Conservation (phyloP, 371 early-diverging fungal species). For the Catenaria anguillulae region DNA sequence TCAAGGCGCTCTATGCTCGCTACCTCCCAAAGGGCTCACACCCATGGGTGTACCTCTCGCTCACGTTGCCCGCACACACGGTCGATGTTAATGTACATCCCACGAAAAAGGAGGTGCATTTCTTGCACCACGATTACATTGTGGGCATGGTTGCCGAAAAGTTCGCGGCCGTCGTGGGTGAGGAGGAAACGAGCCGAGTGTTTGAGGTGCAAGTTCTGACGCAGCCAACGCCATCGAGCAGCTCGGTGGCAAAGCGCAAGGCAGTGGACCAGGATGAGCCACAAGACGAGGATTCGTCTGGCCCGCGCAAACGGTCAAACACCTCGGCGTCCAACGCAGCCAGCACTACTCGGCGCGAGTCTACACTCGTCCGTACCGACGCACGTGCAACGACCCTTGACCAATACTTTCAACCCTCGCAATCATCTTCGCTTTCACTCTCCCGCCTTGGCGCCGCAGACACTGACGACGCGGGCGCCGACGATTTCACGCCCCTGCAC, state of each 20-base stretch:
- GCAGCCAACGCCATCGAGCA: no score
- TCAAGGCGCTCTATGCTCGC: slow-evolving; percentile 60
- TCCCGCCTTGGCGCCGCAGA: no score
- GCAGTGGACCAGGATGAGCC: no score
- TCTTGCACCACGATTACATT: slow-evolving; percentile 76
- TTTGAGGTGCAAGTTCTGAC: no score
- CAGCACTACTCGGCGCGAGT: slow-evolving; percentile 5
- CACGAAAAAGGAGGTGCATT: slow-evolving; percentile 79
- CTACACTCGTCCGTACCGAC: not conserved
- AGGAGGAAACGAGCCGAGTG: no score
- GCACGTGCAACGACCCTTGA: not conserved
- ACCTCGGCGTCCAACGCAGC: no score
- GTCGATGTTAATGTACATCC: slow-evolving; percentile 99
- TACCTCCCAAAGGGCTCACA: slow-evolving; percentile 71
- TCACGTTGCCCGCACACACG: slow-evolving; percentile 60
- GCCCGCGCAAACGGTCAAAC: no score
- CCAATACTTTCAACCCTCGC: not conserved
- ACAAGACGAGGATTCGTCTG: no score
- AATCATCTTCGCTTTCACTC: no score
- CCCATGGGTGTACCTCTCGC: slow-evolving; percentile 83
- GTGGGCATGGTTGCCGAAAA: slow-evolving; percentile 16
- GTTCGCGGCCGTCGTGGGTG: not conserved
- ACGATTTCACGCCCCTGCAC: not conserved
- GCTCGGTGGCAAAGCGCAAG: no score
- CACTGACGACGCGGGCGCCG: slow-evolving; percentile 7